phyloP scores from a whole-genome alignment of 202 grass and related monocot species.

The Thinopyrum obtusiflorum region DNA sequence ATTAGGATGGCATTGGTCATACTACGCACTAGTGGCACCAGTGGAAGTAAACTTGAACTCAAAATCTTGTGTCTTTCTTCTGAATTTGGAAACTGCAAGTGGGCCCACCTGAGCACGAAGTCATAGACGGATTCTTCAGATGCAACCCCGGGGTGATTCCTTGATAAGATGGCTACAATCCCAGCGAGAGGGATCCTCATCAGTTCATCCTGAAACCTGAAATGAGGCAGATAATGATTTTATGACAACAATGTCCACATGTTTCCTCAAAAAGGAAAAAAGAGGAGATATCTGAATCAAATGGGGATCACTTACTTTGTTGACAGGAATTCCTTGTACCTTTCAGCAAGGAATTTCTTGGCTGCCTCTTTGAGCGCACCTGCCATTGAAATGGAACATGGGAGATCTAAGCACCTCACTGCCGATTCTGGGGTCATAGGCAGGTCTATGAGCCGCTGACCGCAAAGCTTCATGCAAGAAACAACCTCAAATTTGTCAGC shows the following conservation, averaged over 20 bases:
- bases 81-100: not conserved
- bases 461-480: too few relatives aligned
- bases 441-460: not conserved
- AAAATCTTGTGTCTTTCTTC: not conserved
- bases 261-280: not conserved
- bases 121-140: not conserved
- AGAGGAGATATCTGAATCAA: not conserved
- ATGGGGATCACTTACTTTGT: not conserved
- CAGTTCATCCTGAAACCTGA: too few relatives aligned
- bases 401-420: not conserved
- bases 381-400: not conserved
- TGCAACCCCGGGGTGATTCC: not conserved
- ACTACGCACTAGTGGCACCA: not conserved
- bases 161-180: not conserved
- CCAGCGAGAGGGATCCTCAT: not conserved
- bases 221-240: not conserved
- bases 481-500: not conserved
- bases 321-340: not conserved
- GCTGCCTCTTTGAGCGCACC: not conserved
- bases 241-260: not conserved
- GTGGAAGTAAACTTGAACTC: not conserved
- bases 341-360: not conserved
- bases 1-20: too few relatives aligned
- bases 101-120: not conserved
- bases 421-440: not conserved